phyloP scores from a whole-genome alignment of 768 basidiomycete species.

The Suillus lakei region DNA sequence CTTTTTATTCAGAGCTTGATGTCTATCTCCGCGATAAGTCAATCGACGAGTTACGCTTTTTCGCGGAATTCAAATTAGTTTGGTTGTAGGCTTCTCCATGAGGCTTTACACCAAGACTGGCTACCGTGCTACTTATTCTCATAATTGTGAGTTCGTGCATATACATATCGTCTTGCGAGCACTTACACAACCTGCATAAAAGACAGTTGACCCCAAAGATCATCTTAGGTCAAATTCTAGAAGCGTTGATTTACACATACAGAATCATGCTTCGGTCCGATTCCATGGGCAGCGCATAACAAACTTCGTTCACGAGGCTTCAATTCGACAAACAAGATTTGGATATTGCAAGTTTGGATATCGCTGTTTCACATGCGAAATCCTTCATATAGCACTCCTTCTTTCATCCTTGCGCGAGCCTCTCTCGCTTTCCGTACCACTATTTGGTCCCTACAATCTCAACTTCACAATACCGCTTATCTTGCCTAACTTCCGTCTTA shows the following conservation, averaged over 20 bases:
- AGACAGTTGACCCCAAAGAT: not conserved
- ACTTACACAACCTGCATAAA: not conserved
- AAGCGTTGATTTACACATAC: not conserved
- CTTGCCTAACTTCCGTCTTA: not conserved
- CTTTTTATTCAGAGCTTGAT: not conserved
- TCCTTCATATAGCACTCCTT: not conserved
- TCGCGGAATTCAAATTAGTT: not conserved
- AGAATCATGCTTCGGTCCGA: slow-evolving; percentile 2
- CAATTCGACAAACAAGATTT: not conserved
- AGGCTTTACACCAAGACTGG: not conserved
- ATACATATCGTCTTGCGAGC: not conserved
- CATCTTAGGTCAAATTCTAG: not conserved
- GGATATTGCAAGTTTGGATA: not conserved
- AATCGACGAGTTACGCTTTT: not conserved
- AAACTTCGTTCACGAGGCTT: not conserved
- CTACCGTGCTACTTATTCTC: not conserved
- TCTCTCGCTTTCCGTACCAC: not conserved
- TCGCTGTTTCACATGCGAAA: not conserved
- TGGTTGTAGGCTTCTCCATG: not conserved
- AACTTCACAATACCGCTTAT: not conserved
- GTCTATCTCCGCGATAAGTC: not conserved
- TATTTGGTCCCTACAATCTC: too few species aligned
- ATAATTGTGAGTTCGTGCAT: not conserved
- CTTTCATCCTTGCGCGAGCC: not conserved
- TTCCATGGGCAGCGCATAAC: not conserved